Evolutionary conservation across 257 asterid species (phyloP).

Genomic region (Primulina eburnea): DNA sequence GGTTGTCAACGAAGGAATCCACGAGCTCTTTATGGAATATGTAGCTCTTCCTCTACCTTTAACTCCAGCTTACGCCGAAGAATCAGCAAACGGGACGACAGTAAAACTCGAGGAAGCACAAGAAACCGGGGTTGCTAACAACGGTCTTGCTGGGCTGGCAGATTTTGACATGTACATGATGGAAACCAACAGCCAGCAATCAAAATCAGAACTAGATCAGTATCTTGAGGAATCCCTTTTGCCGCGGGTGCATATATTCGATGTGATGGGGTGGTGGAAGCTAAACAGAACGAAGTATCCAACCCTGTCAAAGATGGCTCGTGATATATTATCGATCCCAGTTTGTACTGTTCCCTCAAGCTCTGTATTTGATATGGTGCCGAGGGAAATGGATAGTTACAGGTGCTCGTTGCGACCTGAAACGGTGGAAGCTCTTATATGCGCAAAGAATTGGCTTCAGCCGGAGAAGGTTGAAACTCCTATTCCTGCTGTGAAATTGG

Average conservation of each 20-base stretch:
- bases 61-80: slow-evolving; percentile 56
- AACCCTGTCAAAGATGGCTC: slow-evolving; percentile 89
- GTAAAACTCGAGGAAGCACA: slow-evolving; percentile 42
- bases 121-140: slow-evolving; percentile 41
- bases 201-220: slow-evolving; percentile 83
- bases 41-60: slow-evolving; percentile 58
- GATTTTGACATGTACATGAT: slow-evolving; percentile 86
- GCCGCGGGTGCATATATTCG: slow-evolving; percentile 89
- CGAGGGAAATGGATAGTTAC: slow-evolving; percentile 85
- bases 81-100: slow-evolving; percentile 41
- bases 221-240: slow-evolving; percentile 87
- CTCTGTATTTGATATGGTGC: slow-evolving; percentile 60
- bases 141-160: slow-evolving; percentile 48
- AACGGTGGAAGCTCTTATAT: slow-evolving; percentile 89
- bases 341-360: slow-evolving; percentile 55
- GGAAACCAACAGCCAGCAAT: slow-evolving; percentile 71
- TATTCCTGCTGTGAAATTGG: slow-evolving; percentile 53
- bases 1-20: slow-evolving; percentile 80
- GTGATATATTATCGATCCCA: slow-evolving; percentile 86
- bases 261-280: slow-evolving; percentile 95
- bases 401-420: slow-evolving; percentile 80
- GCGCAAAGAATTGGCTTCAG: slow-evolving; percentile 91
- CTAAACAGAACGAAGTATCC: slow-evolving; percentile 84
- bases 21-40: slow-evolving; percentile 80
- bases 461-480: slow-evolving; percentile 38